Conservation (phyloP, 2,329 filamentous ascomycete genomes). For the Fusarium compactum region DNA sequence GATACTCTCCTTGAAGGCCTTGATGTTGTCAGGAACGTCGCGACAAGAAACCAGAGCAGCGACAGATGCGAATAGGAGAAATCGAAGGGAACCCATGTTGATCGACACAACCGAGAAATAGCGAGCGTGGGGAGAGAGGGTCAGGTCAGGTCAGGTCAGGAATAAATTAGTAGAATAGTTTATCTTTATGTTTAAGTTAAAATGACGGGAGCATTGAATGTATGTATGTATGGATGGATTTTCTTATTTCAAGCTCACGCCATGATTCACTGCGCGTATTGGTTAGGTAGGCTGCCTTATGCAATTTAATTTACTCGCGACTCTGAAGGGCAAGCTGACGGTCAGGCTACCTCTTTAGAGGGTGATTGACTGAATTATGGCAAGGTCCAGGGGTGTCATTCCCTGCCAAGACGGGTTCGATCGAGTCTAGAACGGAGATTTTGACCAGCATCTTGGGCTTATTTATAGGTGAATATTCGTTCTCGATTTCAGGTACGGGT, state of each 20-base stretch:
- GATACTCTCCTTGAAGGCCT: slow-evolving; percentile 57
- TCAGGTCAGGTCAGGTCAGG: no score
- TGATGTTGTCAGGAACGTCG: slow-evolving; percentile 57
- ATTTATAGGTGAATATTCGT: slow-evolving; percentile 10
- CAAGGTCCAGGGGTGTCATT: slow-evolving; percentile 2
- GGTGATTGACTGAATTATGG: not conserved
- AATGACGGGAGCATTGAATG: not conserved
- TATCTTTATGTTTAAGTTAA: slow-evolving; percentile 16
- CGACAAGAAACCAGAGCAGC: slow-evolving; percentile 45
- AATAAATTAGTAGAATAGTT: slow-evolving; percentile 6
- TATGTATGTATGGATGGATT: not conserved
- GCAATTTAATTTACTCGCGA: slow-evolving; percentile 33
- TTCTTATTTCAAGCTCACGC: not conserved
- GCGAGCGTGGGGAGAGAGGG: slow-evolving; percentile 18
- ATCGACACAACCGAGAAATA: slow-evolving; percentile 7
- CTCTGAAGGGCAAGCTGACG: slow-evolving; percentile 20
- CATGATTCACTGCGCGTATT: slow-evolving; percentile 1
- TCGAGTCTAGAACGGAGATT: slow-evolving; percentile 25
- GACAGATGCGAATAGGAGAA: slow-evolving; percentile 43
- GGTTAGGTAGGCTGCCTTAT: not conserved
- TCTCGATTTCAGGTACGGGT: slow-evolving; percentile 1
- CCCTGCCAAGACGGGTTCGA: slow-evolving; percentile 25
- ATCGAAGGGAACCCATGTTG: slow-evolving; percentile 39
- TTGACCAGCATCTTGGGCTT: slow-evolving; percentile 16
- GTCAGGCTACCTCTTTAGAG: slow-evolving; percentile 12